Conservation (phyloP, 208 protist genomes). For the Trypanosoma mega region DNA sequence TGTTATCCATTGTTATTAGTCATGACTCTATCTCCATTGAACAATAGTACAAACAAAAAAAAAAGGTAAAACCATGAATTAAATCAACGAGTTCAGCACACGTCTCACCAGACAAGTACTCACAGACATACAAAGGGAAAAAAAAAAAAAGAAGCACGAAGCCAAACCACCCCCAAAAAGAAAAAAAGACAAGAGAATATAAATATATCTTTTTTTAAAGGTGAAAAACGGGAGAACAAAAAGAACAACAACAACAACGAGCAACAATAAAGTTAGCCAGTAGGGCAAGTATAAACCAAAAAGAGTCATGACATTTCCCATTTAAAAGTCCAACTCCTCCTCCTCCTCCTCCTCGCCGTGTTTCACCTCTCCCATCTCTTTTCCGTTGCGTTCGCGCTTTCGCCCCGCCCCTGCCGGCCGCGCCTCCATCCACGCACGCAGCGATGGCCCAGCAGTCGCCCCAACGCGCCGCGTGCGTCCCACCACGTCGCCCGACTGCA, state of each 20-base stretch:
- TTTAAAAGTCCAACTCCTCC: background rate
- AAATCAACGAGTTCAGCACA: too few species aligned
- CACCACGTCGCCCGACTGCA: conserved; percentile 51
- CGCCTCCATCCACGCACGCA: conserved; percentile 43
- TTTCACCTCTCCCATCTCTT: too few species aligned
- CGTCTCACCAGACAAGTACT: too few species aligned
- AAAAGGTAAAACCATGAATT: too few species aligned
- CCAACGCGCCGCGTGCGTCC: background rate
- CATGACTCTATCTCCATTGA: too few species aligned
- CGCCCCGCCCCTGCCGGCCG: conserved; percentile 34
- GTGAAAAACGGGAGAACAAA: too few species aligned
- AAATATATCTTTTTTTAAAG: too few species aligned
- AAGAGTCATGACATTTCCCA: background rate
- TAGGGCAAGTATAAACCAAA: background rate
- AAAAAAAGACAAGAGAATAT: too few species aligned
- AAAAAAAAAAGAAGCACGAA: background rate
- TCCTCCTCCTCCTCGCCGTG: conserved; percentile 23
- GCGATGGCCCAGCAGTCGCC: background rate
- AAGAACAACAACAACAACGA: conserved; percentile 7
- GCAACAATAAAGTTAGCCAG: conserved; percentile 1
- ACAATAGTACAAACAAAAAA: too few species aligned
- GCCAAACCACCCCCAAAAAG: too few species aligned
- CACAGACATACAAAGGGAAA: background rate
- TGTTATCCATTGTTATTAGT: too few species aligned
- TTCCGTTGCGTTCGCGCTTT: conserved; percentile 50